These are phyloP conservation scores for Leccinum olivaceopallidum DNA, from an alignment of 768 basidiomycete genomes.

Conservation along the genomic window DNA sequence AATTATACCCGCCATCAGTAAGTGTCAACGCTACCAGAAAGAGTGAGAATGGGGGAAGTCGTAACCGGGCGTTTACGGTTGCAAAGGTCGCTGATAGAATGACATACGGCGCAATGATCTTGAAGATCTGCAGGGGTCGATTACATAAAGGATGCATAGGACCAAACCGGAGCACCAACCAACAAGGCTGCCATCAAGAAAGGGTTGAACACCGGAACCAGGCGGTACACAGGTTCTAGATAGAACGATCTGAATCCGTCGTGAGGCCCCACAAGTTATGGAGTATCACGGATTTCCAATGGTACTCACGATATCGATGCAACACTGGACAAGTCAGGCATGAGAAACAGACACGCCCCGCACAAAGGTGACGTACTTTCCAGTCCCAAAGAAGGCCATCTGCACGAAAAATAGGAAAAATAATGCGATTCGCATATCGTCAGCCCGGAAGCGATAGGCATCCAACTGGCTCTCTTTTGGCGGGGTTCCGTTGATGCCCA, in stretches of 20 bases:
- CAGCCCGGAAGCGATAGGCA: conserved; percentile 48
- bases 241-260: conserved; percentile 64
- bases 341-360: background rate
- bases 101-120: conserved; percentile 79
- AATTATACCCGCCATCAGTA: conserved; percentile 12
- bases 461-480: conserved; percentile 2
- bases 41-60: conserved; percentile 77
- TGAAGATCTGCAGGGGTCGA: conserved; percentile 57
- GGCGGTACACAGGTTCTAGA: conserved; percentile 82
- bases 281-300: background rate
- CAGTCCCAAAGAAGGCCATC: conserved; percentile 82
- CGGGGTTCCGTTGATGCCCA: background rate
- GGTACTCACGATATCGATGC: conserved; percentile 76
- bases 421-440: conserved; percentile 71
- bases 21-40: conserved; percentile 76
- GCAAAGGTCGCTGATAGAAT: conserved; percentile 72
- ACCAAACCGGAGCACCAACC: conserved; percentile 37
- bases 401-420: conserved; percentile 89
- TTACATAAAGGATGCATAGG: conserved; percentile 4
- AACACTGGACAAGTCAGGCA: conserved; percentile 45
- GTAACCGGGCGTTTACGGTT: conserved; percentile 62
- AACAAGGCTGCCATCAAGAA: conserved; percentile 79
- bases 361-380: conserved; percentile 56
- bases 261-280: conserved; percentile 1
- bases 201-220: conserved; percentile 83